Evolutionary conservation across 495 filamentous ascomycete genomes (phyloP), one percentile per base, ranked within the genome.

Genomic region (Oleoguttula mirabilis): DNA sequence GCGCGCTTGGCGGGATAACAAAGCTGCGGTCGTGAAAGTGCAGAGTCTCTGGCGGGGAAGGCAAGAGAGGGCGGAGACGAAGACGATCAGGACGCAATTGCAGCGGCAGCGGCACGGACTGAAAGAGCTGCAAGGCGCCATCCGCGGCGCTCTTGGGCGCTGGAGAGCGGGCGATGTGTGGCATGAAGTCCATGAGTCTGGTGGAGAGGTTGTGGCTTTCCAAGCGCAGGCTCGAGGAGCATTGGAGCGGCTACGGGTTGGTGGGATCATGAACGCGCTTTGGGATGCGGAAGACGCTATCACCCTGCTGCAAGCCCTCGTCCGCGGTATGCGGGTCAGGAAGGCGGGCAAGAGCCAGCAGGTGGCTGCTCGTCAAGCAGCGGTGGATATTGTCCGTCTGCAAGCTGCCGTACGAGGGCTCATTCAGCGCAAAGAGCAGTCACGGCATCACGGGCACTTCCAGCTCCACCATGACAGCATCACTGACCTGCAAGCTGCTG

Each of bases 41-140:
- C 90, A 98, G 60, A 90, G 78, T 50, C 65, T 92, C 21, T 73
- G 88, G 41, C 71, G 90, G 54, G 92, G 78, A 3, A 70, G 71
- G 30, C 88, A 80, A 60, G 76, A 77, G 30, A 73, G 92, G 52
- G 66, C 71, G 35, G 65, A 84, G 57, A 70, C 80, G 44, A 74
- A 74, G 48, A 64, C 71, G 39, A 66, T 84, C 44, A 79, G 69
- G 54, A 72, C 69, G 52, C 67, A 71, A 45, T 64, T 87, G 49
- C 67, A 69, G 37, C 63, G 61, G 47, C 73, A 77, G 20, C 65
- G 68, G 23, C 64, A 71, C 43, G 73, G 75, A 1, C 64, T 82
- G 41, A 66, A 72, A 42, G 51, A 63, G 5, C 60, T 82, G 30
- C 78, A 82, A 42, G 60, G 61, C 14, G 61, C 61, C 19, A 59